Base-by-base conservation (phyloP, 108 stramenopile genomes). In the Pseudonitzschia pungens region DNA sequence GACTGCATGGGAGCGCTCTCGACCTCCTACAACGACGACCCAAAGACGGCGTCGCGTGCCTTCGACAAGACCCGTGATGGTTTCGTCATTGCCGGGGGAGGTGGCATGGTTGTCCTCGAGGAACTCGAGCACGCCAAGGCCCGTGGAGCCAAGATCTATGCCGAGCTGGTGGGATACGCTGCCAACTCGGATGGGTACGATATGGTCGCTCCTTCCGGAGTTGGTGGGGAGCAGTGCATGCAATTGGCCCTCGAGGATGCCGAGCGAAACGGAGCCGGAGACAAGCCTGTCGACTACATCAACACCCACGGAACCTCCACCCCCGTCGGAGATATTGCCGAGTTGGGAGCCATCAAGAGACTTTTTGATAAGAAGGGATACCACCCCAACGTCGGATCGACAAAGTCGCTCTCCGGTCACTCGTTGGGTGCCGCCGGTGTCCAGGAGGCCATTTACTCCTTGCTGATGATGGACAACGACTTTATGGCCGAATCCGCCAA, bases 271-370 rank as follows among this genome's bases (percentile, higher is more conserved):
- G 80, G 79, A 2, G 65, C 74, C 12, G 84, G 83, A 27, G 87
- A 93, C 63, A 87, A 87, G 67, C 88, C 83, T 14, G 81, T 99
- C 28, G 98, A 94, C 44, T 98, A 98, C 84, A 86, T 99, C 69
- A 98, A 99, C 74, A 98, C 99, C 14, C 99, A 99, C 81, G 98
- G 97, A 77, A 99, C 99, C 24, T 96, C 96, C 41, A 99, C 99
- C 22, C 99, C 99, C 0, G 91, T 98, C 10, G 99, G 99, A 24
- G 99, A 99, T 77, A 74, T 93, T 55, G 89, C 87, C 31, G 98
- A 99, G 74, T 84, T 94, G 53, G 86, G 90, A 29, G 98, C 96
- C 40, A 97, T 99, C 77, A 92, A 96, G 85, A 83, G 77, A 58
- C 70, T 93, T 53, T 96, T 96, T 68, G 79, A 78, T 18, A 75